These are phyloP conservation scores for Syncephalastrum monosporum DNA, from an alignment of 371 early-diverging fungal species.

Conservation along the genomic window DNA sequence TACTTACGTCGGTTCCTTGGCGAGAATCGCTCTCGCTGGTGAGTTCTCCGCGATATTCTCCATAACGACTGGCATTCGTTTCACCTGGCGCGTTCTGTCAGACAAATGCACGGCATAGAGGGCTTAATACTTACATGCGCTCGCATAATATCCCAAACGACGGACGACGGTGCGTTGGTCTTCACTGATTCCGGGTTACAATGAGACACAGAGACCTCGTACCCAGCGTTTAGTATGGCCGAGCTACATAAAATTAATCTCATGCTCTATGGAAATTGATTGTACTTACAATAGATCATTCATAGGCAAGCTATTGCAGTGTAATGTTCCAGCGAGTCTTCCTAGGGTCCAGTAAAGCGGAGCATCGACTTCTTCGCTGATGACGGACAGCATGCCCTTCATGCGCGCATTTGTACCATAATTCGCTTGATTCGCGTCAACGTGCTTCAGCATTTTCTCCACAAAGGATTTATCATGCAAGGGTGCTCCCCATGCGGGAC, in stretches of 20 bases:
- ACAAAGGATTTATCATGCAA: conserved; percentile 86
- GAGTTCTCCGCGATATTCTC: conserved; percentile 67
- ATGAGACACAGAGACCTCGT: conserved; percentile 92
- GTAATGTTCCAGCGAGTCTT: conserved; percentile 61
- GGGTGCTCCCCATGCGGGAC: conserved; percentile 91
- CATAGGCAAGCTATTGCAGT: conserved; percentile 58
- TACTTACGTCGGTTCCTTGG: conserved; percentile 52
- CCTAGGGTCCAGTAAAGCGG: conserved; percentile 86
- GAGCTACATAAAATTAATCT: conserved; percentile 51
- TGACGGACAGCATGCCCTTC: conserved; percentile 93
- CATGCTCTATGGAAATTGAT: not conserved
- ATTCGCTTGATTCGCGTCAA: conserved; percentile 50
- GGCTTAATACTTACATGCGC: conserved; percentile 11
- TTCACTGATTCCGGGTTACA: conserved; percentile 86
- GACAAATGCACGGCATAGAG: not conserved
- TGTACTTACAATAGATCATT: conserved; percentile 35
- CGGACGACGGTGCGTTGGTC: conserved; percentile 88
- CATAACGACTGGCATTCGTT: conserved; percentile 59
- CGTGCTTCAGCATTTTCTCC: conserved; percentile 66
- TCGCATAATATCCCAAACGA: conserved; percentile 95
- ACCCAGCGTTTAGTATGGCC: conserved; percentile 92
- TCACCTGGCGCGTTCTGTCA: conserved; percentile 44
- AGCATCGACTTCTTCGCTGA: conserved; percentile 80
- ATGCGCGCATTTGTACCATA: conserved; percentile 88
- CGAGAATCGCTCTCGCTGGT: conserved; percentile 68